Evolutionary conservation across 192 early-diverging fungal genomes (phyloP), one percentile per base, ranked within the genome.

Genomic region (Entophlyctis helioformis): DNA sequence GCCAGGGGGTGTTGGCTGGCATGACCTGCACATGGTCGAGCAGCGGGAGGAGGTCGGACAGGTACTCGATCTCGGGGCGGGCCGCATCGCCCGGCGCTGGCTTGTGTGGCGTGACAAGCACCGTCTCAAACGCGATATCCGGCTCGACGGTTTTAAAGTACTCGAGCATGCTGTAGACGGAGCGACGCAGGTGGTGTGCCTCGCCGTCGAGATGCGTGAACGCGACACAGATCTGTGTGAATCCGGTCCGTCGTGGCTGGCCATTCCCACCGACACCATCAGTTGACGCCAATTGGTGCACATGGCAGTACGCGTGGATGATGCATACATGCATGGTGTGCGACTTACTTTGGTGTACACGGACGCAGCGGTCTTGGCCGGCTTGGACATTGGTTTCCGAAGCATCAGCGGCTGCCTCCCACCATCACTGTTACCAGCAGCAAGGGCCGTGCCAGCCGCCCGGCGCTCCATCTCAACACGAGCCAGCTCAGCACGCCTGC

Each of bases 131-230:
- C 7, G 24, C 22, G 13, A 48, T 11, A 24, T 5, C 13, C 10
- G 47, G 47, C 38, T 48, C 47, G 35, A 38, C 21, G n/a, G 47
- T 48, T 1, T 36, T 33, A 9, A 48, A 36, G 27, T 48, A 36
- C 12, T 48, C 35, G 2, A 48, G 10, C 35, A 48, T 39, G 47
- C 35, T 38, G 37, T 33, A 24, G 35, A 48, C 25, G 15, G 47
- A 36, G 12, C 27, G 19, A 12, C 47, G 33, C 13, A 48, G 24
- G 11, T 27, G 35, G 9, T 33, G 21, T 4, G 38, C 20, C 10
- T 48, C 38, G 1, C n/a, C 16, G 37, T 48, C 47, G 12, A 48
- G 47, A 27, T 38, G 26, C 16, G 47, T 18, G 35, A 16, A n/a
- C n/a, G n/a, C n/a, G n/a, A n/a, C n/a, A n/a, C n/a, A n/a, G n/a